Evolutionary conservation across 1,139 yeast genomes (phyloP).

Genomic region (Candida mesenterica): DNA sequence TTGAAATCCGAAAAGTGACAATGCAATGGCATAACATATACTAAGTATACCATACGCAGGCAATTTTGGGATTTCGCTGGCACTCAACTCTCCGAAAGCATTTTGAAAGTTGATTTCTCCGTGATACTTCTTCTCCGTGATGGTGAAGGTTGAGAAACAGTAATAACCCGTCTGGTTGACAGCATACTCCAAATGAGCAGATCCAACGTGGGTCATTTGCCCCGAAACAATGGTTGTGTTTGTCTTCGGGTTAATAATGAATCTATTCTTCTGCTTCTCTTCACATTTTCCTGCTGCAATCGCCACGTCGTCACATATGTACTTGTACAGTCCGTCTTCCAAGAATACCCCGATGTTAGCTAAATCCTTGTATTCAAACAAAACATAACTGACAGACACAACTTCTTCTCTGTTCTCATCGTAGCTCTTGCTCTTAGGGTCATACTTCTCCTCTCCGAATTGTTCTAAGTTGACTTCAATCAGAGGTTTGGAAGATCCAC

Average conservation of each 20-base stretch:
- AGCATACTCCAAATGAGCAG: slow-evolving; percentile 59
- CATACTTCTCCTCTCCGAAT: slow-evolving; percentile 34
- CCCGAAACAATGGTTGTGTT: slow-evolving; percentile 59
- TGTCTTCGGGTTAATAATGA: slow-evolving; percentile 49
- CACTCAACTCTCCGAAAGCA: slow-evolving; percentile 86
- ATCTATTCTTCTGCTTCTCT: slow-evolving; percentile 54
- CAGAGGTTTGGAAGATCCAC: slow-evolving; percentile 68
- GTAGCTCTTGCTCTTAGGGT: slow-evolving; percentile 23
- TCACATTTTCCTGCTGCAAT: slow-evolving; percentile 55
- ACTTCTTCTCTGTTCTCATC: slow-evolving; percentile 26
- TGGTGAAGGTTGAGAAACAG: slow-evolving; percentile 74
- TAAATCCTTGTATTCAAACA: slow-evolving; percentile 83
- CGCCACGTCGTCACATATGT: slow-evolving; percentile 77
- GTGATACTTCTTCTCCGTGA: slow-evolving; percentile 46
- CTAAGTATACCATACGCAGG: slow-evolving; percentile 88
- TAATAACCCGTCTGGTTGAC: slow-evolving; percentile 83
- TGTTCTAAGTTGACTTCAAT: slow-evolving; percentile 48
- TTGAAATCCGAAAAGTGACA: slow-evolving; percentile 81
- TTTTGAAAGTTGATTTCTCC: slow-evolving; percentile 80
- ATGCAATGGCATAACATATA: slow-evolving; percentile 74
- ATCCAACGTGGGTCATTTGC: slow-evolving; percentile 55
- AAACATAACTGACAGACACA: slow-evolving; percentile 59
- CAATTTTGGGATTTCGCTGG: slow-evolving; percentile 86
- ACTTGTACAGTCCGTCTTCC: slow-evolving; percentile 40
- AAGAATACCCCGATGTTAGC: slow-evolving; percentile 58